A percentile compares a stretch with the other conserved stretches of the same genome.
Conservation (phyloP, 345 rosid species). For the Eucalyptus microcorys region DNA sequence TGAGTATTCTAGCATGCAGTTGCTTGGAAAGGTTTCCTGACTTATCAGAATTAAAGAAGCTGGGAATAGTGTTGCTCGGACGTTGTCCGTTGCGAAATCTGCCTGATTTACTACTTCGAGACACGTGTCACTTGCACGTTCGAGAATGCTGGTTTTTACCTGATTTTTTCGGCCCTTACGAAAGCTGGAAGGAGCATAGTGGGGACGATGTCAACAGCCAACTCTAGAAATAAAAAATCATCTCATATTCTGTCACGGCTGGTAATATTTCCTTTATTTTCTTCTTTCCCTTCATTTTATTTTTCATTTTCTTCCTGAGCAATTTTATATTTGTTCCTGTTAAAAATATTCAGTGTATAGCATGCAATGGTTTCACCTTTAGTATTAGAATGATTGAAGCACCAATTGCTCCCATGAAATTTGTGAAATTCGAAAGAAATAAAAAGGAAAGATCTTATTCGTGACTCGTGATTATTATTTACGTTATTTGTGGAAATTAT, state of each 20-base stretch:
- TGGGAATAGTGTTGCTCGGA: rapidly evolving
- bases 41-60: not conserved
- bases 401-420: not conserved
- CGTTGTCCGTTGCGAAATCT: not conserved
- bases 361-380: not conserved
- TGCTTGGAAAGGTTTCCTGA: not conserved
- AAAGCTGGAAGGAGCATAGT: not conserved
- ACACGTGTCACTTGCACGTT: not conserved
- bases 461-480: rapidly evolving
- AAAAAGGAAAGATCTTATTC: not conserved
- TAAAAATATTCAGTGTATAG: not conserved
- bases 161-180: not conserved
- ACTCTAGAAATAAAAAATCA: not conserved
- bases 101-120: not conserved
- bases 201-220: not conserved
- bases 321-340: not conserved
- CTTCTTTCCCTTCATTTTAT: not conserved
- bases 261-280: not conserved
- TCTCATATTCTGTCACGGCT: not conserved
- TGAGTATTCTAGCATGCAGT: not conserved
- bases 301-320: not conserved
- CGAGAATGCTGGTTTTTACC: not conserved
- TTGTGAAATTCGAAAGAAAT: not conserved
- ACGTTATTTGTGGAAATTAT: not conserved
- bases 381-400: not conserved